Evolutionary conservation across 164 flowering plant genomes (phyloP).

Genomic region (grape (Vitis vinifera)): DNA sequence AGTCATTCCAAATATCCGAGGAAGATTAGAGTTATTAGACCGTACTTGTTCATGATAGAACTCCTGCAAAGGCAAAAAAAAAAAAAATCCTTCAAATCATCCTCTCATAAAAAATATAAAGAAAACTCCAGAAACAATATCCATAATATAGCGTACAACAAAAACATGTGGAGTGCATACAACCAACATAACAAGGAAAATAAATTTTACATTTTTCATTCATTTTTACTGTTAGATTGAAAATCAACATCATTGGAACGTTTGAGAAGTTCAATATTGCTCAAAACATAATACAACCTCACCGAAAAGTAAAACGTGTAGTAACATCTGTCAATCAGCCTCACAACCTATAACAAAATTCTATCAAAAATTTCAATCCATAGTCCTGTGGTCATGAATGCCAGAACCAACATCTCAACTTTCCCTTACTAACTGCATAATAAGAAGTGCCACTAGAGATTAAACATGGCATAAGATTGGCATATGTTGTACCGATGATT

Average conservation of each 20-base stretch:
- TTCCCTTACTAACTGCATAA: too few species aligned
- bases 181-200: neutral
- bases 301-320: too few species aligned
- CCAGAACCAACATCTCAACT: neutral
- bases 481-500: too few species aligned
- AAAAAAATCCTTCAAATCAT: neutral
- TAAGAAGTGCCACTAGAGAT: too few species aligned
- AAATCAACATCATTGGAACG: too few species aligned
- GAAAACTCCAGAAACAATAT: neutral
- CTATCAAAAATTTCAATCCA: neutral
- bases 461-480: too few species aligned
- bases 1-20: slow-evolving; percentile 91
- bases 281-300: too few species aligned
- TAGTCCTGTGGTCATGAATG: neutral
- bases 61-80: slow-evolving; percentile 42
- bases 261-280: too few species aligned
- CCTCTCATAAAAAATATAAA: too few species aligned
- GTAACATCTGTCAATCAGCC: neutral
- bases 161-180: neutral
- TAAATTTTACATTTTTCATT: neutral
- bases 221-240: too few species aligned
- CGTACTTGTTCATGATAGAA: slow-evolving; percentile 58
- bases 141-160: neutral
- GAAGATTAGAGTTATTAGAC: slow-evolving; percentile 36
- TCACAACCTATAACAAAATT: neutral